Percentiles rank a stretch among this genome's conserved stretches.
phyloP scores from a whole-genome alignment of 331 rosid genomes.

The Rhamnella rubrinervis region DNA sequence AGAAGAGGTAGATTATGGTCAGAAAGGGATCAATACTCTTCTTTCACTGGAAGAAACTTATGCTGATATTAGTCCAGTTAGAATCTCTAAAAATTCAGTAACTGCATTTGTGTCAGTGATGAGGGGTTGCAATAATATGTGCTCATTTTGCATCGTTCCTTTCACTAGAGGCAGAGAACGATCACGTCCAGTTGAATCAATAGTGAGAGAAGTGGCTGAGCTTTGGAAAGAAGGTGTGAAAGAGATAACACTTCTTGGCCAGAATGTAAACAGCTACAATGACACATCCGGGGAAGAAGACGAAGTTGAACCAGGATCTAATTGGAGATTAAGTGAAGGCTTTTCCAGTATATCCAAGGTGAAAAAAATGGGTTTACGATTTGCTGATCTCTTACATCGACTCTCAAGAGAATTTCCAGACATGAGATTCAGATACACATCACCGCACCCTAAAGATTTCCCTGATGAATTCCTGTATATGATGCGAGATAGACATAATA shows the following conservation, averaged over 20 bases:
- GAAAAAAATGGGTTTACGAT: conserved; percentile 82
- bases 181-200: conserved; percentile 87
- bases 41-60: conserved; percentile 97
- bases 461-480: conserved; percentile 84
- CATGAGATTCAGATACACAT: conserved; percentile 97
- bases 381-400: conserved; percentile 82
- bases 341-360: conserved; percentile 78
- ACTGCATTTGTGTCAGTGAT: conserved; percentile 89
- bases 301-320: conserved; percentile 59
- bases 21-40: conserved; percentile 93
- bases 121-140: conserved; percentile 99
- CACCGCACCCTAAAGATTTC: conserved; percentile 97
- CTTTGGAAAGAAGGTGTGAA: conserved; percentile 88
- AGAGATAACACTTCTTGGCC: conserved; percentile 96
- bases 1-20: conserved; percentile 91
- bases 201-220: conserved; percentile 88
- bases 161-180: conserved; percentile 95
- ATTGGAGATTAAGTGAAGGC: conserved; percentile 88
- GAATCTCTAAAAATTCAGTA: conserved; percentile 77
- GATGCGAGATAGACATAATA: conserved; percentile 86
- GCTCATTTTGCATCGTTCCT: conserved; percentile 94
- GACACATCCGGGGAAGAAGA: conserved; percentile 60
- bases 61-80: conserved; percentile 87
- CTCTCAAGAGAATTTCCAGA: conserved; percentile 84
- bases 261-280: conserved; percentile 94